Conservation (phyloP, 768 basidiomycete genomes). For the Suillus discolor region DNA sequence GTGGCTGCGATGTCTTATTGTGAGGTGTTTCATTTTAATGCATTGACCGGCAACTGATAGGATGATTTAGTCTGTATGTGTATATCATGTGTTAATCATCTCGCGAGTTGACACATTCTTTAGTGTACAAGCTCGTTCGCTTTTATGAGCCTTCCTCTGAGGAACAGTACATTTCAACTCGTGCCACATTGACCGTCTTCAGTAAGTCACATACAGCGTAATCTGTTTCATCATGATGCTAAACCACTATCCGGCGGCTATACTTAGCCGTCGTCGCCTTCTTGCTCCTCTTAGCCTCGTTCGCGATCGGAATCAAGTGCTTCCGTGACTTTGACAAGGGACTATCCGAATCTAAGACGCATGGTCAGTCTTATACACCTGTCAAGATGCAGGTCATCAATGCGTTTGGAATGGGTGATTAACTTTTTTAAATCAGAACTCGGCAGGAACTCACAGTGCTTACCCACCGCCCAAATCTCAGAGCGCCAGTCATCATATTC, state of each 20-base stretch:
- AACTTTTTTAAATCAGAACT: constrained; percentile 44
- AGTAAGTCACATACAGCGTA: constrained; percentile 47
- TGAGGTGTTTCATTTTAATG: constrained; percentile 39
- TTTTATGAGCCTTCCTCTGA: constrained; percentile 69
- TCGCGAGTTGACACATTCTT: constrained; percentile 4
- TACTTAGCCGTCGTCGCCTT: constrained; percentile 72
- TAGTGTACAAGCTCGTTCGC: constrained; percentile 85
- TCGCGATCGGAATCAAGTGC: constrained; percentile 76
- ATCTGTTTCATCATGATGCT: neutral
- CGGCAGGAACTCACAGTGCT: constrained; percentile 47
- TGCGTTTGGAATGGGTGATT: constrained; percentile 39
- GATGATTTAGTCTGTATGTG: constrained; percentile 31
- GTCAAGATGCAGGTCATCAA: constrained; percentile 28
- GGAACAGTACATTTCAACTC: constrained; percentile 65
- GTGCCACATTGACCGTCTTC: constrained; percentile 79
- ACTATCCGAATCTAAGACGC: constrained; percentile 69
- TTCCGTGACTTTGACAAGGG: constrained; percentile 84
- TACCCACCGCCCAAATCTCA: constrained; percentile 43
- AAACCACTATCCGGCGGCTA: neutral
- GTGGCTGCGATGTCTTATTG: constrained; percentile 76
- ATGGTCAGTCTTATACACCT: constrained; percentile 58
- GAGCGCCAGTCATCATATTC: constrained; percentile 51
- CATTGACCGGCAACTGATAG: constrained; percentile 7
- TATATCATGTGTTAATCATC: neutral
- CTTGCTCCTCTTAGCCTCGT: constrained; percentile 71